Conservation (phyloP, 179 eudicot genomes). For the Nepenthes alata region DNA sequence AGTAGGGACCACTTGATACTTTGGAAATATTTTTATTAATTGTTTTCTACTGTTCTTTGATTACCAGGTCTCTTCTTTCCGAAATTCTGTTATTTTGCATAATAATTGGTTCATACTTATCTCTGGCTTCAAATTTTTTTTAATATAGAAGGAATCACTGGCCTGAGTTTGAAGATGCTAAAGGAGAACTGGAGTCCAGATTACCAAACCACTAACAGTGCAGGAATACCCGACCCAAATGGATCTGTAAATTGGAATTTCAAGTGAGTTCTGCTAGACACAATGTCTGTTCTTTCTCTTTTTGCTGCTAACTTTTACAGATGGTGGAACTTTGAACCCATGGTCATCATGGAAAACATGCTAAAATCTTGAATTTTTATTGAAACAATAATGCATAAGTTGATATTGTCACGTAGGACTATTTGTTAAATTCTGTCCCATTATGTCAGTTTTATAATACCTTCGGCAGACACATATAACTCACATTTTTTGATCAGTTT, state of each 20-base stretch:
- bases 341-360: no score
- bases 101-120: neutral
- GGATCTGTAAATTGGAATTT: slow-evolving; percentile 74
- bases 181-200: slow-evolving; percentile 73
- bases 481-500: no score
- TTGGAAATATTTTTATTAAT: no score
- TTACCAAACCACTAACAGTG: slow-evolving; percentile 67
- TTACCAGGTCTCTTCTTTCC: neutral
- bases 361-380: no score
- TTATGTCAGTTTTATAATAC: no score
- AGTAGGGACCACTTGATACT: no score
- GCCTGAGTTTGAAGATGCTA: slow-evolving; percentile 67
- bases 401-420: no score
- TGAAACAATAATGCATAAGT: no score
- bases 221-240: slow-evolving; percentile 79
- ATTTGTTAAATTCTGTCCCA: no score
- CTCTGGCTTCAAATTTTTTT: neutral
- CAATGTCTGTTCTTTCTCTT: neutral
- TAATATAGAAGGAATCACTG: slow-evolving; percentile 69
- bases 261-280: slow-evolving; percentile 36
- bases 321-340: no score
- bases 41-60: no score
- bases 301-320: neutral
- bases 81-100: neutral
- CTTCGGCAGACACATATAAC: no score